Conservation (phyloP, 73 alveolate species). For the Uronychia binucleata region DNA sequence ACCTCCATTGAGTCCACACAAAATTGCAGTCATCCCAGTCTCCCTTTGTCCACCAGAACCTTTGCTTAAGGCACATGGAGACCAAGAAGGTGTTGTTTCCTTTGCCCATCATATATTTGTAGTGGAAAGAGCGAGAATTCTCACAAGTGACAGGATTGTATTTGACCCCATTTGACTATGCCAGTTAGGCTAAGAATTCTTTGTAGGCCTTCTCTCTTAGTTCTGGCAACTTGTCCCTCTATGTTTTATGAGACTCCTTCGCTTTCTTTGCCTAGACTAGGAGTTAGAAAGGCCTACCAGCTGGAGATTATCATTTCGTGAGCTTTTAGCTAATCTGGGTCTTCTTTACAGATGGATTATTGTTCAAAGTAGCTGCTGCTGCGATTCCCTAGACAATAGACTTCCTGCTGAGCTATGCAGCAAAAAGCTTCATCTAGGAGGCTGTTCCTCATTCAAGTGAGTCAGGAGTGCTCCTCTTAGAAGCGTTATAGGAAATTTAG, state of each 20-base stretch:
- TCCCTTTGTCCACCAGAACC: slow-evolving; percentile 74
- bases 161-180: not conserved
- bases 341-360: not conserved
- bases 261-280: not conserved
- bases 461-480: not conserved
- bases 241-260: not conserved
- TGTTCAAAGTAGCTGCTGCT: not conserved
- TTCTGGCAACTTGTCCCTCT: not conserved
- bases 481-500: no score
- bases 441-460: not conserved
- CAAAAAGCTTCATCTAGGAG: not conserved
- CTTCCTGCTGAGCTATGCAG: not conserved
- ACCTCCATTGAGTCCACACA: slow-evolving; percentile 66
- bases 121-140: not conserved
- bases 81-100: slow-evolving; percentile 82
- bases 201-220: not conserved
- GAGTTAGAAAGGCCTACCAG: not conserved
- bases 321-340: not conserved
- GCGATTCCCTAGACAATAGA: not conserved
- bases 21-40: slow-evolving; percentile 54
- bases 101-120: slow-evolving; percentile 76
- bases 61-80: slow-evolving; percentile 49
- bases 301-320: not conserved
- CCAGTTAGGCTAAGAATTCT: not conserved
- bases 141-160: not conserved